A percentile compares a stretch with the other conserved stretches of the same genome.
Evolutionary conservation across 345 rosid genomes (phyloP).

Genomic region (Brassica juncea): DNA sequence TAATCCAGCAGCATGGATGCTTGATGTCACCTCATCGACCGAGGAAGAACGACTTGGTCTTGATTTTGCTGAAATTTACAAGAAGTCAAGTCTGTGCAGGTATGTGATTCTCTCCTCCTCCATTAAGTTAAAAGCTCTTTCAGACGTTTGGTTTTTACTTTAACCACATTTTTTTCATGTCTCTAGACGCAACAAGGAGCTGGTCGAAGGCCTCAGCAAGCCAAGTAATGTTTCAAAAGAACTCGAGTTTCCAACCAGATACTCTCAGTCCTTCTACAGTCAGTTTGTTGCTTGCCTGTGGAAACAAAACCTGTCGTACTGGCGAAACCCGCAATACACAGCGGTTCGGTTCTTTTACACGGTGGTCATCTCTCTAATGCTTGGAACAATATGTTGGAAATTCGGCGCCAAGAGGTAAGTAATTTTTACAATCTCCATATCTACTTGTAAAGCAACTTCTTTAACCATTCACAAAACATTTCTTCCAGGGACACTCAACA

Average conservation of each 20-base stretch:
- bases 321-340: constrained; percentile 96
- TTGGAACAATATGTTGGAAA: constrained; percentile 96
- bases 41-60: constrained; percentile 79
- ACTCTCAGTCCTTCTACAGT: constrained; percentile 67
- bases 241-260: constrained; percentile 77
- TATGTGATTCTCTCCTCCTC: constrained; percentile 37
- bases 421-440: not conserved
- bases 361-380: constrained; percentile 84
- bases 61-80: constrained; percentile 88
- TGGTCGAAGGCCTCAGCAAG: constrained; percentile 75
- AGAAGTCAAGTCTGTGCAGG: constrained; percentile 70
- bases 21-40: constrained; percentile 73
- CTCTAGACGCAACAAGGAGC: constrained; percentile 62
- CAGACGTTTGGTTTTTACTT: constrained; percentile 17
- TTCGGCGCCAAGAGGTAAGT: constrained; percentile 79
- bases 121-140: not conserved
- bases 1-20: constrained; percentile 99
- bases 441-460: not conserved
- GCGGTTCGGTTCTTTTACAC: constrained; percentile 99
- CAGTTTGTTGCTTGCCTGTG: constrained; percentile 92
- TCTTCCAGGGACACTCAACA: constrained; percentile 67
- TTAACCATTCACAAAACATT: constrained; percentile 1
- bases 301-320: constrained; percentile 95
- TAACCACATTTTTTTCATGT: constrained; percentile 5
- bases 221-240: constrained; percentile 66